Evolutionary conservation across 2,329 filamentous ascomycete genomes (phyloP), one percentile per base, ranked within the genome.

Genomic region (Escovopsis sp.): DNA sequence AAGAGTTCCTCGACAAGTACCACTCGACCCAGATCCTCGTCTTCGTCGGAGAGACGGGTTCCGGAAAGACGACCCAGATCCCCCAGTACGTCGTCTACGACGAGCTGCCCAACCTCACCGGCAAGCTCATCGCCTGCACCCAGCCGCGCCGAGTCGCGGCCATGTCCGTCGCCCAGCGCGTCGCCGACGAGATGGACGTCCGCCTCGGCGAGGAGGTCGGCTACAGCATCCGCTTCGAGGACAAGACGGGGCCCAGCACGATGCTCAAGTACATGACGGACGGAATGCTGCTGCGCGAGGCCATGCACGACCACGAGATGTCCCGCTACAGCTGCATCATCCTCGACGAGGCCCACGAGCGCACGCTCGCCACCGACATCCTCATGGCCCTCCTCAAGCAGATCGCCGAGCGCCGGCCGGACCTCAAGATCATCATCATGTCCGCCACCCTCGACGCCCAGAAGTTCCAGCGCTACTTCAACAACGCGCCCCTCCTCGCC

Each of bases 251-350:
- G 39, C 76, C 79, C 44, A 87, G 84, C 62, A 98, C 91, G 2
- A 76, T 93, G 46, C 76, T 98, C 58, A 98, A 98, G 70, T 98
- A 98, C 70, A 98, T 98, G 91, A 98, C 93, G 36, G 91, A 98
- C 57, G 93, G 93, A 76, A 96, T 98, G 82, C 78, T 98, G 54
- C 72, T 96, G 56, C 73, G 91, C 56, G 91, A 98, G 65, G 88
- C 91, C 43, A 94, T 98, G 80, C 81, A 95, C 63, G 91, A 98
- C 61, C 84, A 88, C 56, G 76, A 93, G 52, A 76, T 98, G 65
- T 81, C 75, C 39, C 83, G 88, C 42, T 98, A 98, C 66, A 91
- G 86, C 69, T 93, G 85, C 55, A 96, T 98, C 58, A 96, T 98
- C 63, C 81, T 98, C 47, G 91, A 98, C 61, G 91, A 98, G 63